These are phyloP conservation scores for Penicillium olsonii DNA, from an alignment of 2,329 filamentous ascomycete genomes.

Conservation along the genomic window DNA sequence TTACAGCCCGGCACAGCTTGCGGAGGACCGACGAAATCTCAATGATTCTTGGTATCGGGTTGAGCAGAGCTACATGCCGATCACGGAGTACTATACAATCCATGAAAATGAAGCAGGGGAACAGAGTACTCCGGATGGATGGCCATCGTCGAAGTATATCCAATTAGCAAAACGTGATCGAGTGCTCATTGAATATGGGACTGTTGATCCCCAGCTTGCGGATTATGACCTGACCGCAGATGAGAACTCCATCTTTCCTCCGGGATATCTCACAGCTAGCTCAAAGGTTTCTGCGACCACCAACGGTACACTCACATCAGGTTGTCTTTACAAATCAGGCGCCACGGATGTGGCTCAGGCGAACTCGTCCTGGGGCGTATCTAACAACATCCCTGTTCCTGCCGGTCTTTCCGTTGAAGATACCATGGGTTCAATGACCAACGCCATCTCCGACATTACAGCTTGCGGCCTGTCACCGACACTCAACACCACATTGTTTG, in stretches of 20 bases:
- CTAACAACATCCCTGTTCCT: slow-evolving; percentile 31
- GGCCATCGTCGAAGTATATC: slow-evolving; percentile 63
- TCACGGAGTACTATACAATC: slow-evolving; percentile 55
- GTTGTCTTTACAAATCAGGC: slow-evolving; percentile 56
- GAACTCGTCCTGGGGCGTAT: slow-evolving; percentile 58
- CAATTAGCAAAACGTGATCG: slow-evolving; percentile 57
- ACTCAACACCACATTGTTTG: slow-evolving; percentile 58
- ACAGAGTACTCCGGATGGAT: slow-evolving; percentile 59
- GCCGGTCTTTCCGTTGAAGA: slow-evolving; percentile 25
- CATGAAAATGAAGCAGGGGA: slow-evolving; percentile 36
- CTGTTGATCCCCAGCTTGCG: slow-evolving; percentile 58
- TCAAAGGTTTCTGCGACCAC: slow-evolving; percentile 35
- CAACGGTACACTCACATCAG: slow-evolving; percentile 48
- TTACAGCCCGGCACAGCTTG: slow-evolving; percentile 56
- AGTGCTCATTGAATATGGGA: slow-evolving; percentile 58
- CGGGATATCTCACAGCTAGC: slow-evolving; percentile 45
- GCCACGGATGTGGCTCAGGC: slow-evolving; percentile 43
- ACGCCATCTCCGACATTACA: slow-evolving; percentile 44
- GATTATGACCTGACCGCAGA: slow-evolving; percentile 59
- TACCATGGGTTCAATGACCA: slow-evolving; percentile 34
- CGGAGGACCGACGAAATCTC: slow-evolving; percentile 56
- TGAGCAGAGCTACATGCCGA: slow-evolving; percentile 45
- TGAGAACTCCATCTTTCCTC: slow-evolving; percentile 53
- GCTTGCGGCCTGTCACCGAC: slow-evolving; percentile 63
- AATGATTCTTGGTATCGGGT: slow-evolving; percentile 60